Conservation (phyloP, 176 grass and related monocot genomes). For the Coix lacrymajobi region DNA sequence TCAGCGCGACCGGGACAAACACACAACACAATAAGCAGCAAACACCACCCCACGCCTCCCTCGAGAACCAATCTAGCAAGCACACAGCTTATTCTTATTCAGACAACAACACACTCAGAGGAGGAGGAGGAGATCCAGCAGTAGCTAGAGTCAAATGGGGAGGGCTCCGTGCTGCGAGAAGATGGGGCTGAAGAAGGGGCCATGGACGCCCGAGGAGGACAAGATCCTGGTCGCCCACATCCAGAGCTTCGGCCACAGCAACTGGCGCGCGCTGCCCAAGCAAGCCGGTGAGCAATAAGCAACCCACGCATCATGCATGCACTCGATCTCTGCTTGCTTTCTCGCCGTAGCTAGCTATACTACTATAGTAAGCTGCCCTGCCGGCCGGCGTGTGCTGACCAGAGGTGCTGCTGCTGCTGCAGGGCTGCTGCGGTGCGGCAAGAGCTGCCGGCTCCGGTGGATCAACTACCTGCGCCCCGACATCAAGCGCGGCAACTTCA, state of each 20-base stretch:
- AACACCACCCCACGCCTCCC: background rate
- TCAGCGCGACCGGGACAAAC: background rate
- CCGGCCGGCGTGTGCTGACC: background rate
- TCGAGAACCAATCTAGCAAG: background rate
- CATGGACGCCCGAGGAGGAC: conserved; percentile 83
- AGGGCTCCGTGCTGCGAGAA: conserved; percentile 94
- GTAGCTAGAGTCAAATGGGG: conserved; percentile 25
- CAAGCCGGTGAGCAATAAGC: conserved; percentile 42
- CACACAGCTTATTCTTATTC: background rate
- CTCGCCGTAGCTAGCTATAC: too few species aligned
- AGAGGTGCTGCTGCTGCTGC: background rate
- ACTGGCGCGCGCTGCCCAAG: conserved; percentile 93
- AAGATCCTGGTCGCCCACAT: conserved; percentile 60
- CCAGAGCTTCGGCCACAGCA: conserved; percentile 61
- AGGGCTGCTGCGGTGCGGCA: conserved; percentile 76
- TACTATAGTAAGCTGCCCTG: too few species aligned
- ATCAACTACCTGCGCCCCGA: conserved; percentile 86
- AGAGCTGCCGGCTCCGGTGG: conserved; percentile 92
- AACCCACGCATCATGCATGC: too few species aligned
- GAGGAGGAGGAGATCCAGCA: background rate
- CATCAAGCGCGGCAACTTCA: conserved; percentile 92
- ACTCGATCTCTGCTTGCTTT: background rate
- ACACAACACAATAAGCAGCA: background rate
- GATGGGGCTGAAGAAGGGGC: conserved; percentile 81
- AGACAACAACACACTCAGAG: background rate